Evolutionary conservation across 2,329 filamentous ascomycete species (phyloP), one percentile per base, ranked within the genome.

Genomic region (Nemania bipapillata): DNA sequence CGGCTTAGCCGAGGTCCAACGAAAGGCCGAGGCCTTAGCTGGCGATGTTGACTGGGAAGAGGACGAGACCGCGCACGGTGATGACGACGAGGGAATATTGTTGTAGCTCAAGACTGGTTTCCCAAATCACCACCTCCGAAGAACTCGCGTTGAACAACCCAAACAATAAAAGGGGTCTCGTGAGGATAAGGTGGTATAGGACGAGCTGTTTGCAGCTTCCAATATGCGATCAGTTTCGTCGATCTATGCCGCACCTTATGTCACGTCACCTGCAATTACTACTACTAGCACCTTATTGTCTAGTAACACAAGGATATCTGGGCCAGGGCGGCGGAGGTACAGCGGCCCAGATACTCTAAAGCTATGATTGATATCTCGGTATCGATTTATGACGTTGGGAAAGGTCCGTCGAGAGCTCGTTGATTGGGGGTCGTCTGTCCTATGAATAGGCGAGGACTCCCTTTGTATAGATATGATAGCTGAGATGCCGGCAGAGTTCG

Each of bases 31-130:
- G 40, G 76, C 70, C 15, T 57, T 77, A 60, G 72, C 73, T 24
- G 63, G 71, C 20, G 76, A 77, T 17, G 73, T 79, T 15, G 78
- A 79, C 58, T 79, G 77, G 77, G 77, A 79, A 30, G 77, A 77
- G 40, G 77, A 77, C 9, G 74, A 66, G 20, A 70, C 37, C 15
- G 67, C 60, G 5, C 73, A 74, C 7, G 75, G 74, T 58, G 77
- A 73, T 37, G 77, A 78, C 62, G 78, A 79, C 20, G 77, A 79
- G 70, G 78, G 74, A 60, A 75, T 79, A 65, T 70, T 79, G 45
- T 73, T 79, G 49, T 79, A 78, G 74, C 58, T 63, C 45, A 68
- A 65, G 35, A 72, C 72, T 54, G 70, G 75, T 69, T 63, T 73
- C 69, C 67, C 61, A 63, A 70, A 63, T 50, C 68, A 76, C 62